Base-by-base conservation (phyloP, 116 monocot genomes). In the Cymodocea nodosa region DNA sequence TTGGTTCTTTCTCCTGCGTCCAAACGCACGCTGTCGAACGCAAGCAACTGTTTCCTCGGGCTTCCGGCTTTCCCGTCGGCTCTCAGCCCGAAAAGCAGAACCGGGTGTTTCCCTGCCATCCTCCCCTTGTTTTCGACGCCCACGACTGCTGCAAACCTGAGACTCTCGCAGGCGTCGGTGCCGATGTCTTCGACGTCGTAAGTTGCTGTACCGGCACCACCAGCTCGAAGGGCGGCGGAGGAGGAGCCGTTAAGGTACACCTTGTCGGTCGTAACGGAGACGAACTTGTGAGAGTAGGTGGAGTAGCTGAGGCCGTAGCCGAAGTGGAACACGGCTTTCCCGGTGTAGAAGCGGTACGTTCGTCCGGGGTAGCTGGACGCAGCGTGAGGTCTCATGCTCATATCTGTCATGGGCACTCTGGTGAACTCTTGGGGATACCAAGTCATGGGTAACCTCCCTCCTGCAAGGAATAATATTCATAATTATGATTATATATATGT, bases 261-360 rank as follows among this genome's bases (percentile, higher is more conserved):
- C 1, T 59, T 51, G 39, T 24, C 71, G 36, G 6, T 67, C 19
- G 68, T 15, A 4, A 64, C 64, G 17, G 85, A 51, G 15, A 44
- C 24, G 20, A 86, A 86, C 24, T 51, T 57, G 58, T 86, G 80
- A 17, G 85, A 78, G 50, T 77, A 85, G 0, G 35, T 72, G 17
- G 95, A 85, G 76, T 97, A 97, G 85, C 90, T 87, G 53, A 97
- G 88, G 30, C 95, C 95, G 63, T 80, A 78, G 19, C 95, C 95
- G 50, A 90, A 97, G 5, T 71, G 69, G 76, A 71, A 97, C 9
- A 97, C 95, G 15, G 74, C 66, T 10, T 20, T 53, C 35, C 91
- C 95, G 0, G 63, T 81, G 79, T 90, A 97, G 67, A 97, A 97
- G 14, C 91, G 58, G 74, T 97, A 97, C 6, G 87, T 97, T 19